Evolutionary conservation across 208 protist species (phyloP), one percentile per base, ranked within the genome.

Genomic region (Leptomonas pyrrhocoris): DNA sequence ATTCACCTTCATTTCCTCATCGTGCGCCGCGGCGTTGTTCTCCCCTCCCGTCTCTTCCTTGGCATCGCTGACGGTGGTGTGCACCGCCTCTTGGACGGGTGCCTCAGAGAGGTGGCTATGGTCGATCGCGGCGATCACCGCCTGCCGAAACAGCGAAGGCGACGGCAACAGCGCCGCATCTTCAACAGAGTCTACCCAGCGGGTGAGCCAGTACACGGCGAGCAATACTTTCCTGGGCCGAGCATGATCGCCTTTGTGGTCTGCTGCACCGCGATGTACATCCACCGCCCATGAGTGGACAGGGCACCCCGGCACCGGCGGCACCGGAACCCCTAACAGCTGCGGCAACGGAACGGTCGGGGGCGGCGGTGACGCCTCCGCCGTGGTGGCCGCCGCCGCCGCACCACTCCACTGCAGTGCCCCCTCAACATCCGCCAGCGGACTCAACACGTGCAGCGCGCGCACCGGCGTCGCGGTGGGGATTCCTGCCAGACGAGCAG

Each of bases 351-450:
- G 49, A 13, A 25, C 19, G 21, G 4, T 19, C 59, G 1, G 11
- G 2, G 9, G 9, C 27, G 40, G n/a, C 18, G 4, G 27, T 11
- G 30, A 40, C 13, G 31, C 30, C 16, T 48, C 36, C n/a, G n/a
- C n/a, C n/a, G n/a, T n/a, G n/a, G n/a, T n/a, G 1, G 16, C 23
- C 8, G 34, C 2, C 18, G 18, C 45, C n/a, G 4, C 48, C 6
- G 6, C 48, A 53, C 3, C n/a, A 53, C 16, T n/a, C 6, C 21
- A 40, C 25, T 36, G 27, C 23, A 28, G 19, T 27, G 15, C 23
- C 57, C 55, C 18, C 53, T 69, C 28, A n/a, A 77, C 63, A 49
- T 77, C 71, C 27, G 53, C 71, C 27, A 69, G 42, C 3, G 71
- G 56, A 30, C 46, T 63, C 38, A 77, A 16, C 27, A 77, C 55